Evolutionary conservation across 768 basidiomycete genomes (phyloP).

Genomic region (Lactarius trivialis): DNA sequence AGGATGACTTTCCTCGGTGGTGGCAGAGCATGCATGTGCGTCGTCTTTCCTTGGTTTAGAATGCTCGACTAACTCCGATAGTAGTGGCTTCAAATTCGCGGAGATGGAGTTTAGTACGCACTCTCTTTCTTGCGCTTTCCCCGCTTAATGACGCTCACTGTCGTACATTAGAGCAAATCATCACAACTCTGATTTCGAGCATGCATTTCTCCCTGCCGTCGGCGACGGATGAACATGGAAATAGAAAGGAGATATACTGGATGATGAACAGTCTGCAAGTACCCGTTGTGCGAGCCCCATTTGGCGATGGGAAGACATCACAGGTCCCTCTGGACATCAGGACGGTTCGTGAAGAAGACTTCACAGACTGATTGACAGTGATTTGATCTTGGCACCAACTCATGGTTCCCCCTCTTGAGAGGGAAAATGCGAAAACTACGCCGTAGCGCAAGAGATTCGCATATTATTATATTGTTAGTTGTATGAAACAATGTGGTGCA

Average conservation of each 20-base stretch:
- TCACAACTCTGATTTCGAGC: conserved; percentile 31
- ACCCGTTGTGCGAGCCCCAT: conserved; percentile 33
- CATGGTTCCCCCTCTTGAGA: not conserved
- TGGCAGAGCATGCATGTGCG: not conserved
- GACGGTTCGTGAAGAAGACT: conserved; percentile 26
- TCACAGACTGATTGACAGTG: conserved; percentile 2
- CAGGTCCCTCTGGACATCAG: conserved; percentile 32
- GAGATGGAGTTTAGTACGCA: not conserved
- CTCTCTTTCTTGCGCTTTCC: not conserved
- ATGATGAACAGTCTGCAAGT: conserved; percentile 33
- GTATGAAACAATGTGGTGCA: not conserved
- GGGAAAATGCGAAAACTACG: not conserved
- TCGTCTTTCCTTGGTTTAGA: not conserved
- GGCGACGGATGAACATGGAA: conserved; percentile 27
- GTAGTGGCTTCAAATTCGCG: not conserved
- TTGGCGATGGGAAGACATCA: conserved; percentile 31
- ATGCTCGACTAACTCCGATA: not conserved
- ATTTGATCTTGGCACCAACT: not conserved
- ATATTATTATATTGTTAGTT: no score
- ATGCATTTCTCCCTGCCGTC: conserved; percentile 33
- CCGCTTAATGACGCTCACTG: not conserved
- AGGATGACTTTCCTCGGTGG: not conserved
- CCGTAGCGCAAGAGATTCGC: not conserved
- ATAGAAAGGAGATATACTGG: conserved; percentile 34
- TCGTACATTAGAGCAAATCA: conserved; percentile 30